Percentiles rank a stretch among this genome's conserved stretches.
Evolutionary conservation across 176 grass and related monocot species (phyloP).

Genomic region (Puya raimondii): DNA sequence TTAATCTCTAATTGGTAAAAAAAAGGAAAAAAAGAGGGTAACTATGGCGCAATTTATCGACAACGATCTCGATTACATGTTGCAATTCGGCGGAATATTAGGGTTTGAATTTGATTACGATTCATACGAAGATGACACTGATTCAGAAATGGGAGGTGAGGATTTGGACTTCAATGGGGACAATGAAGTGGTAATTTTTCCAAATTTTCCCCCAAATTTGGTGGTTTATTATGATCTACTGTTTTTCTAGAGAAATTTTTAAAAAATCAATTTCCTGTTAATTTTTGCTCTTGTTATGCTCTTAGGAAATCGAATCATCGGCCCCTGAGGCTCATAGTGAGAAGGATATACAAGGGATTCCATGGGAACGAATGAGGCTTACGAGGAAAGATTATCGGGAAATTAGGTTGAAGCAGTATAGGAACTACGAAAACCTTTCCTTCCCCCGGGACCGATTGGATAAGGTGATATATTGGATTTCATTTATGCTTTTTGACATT

Average conservation of each 20-base stretch:
- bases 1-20: background rate
- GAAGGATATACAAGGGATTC: constrained; percentile 97
- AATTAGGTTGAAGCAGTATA: constrained; percentile 89
- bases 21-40: background rate
- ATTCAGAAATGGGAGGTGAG: background rate
- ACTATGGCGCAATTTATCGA: background rate
- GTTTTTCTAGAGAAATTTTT: background rate
- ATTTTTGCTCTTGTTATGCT: background rate
- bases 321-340: constrained; percentile 79
- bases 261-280: background rate
- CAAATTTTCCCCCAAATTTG: background rate
- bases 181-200: background rate
- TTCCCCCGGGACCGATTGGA: constrained; percentile 73
- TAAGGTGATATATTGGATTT: constrained; percentile 33
- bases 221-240: background rate
- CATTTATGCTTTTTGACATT: no score
- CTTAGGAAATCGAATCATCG: constrained; percentile 45
- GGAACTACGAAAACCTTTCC: constrained; percentile 84
- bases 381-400: constrained; percentile 78
- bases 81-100: background rate
- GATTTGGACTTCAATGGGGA: constrained; percentile 1
- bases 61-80: background rate
- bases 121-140: background rate
- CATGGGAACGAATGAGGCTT: constrained; percentile 64
- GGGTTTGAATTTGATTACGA: constrained; percentile 2